Percentiles rank a stretch among this genome's conserved stretches.
Evolutionary conservation across 495 filamentous ascomycete species (phyloP).

Genomic region (Diplogelasinospora grovesii): DNA sequence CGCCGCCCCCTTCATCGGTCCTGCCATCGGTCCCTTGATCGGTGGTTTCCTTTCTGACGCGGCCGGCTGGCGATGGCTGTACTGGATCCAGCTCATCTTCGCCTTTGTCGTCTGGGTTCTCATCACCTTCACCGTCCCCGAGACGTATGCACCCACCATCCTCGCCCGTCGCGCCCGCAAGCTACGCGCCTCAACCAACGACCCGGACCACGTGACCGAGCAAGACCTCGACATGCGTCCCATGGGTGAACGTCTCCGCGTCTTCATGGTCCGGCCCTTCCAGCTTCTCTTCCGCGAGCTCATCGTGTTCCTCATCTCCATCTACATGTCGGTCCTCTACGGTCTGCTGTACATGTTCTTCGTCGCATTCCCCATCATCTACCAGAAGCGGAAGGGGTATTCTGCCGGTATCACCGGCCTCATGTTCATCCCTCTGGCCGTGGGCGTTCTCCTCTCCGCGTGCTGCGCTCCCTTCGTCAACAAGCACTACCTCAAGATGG

Average conservation of each 20-base stretch:
- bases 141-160: constrained; percentile 71
- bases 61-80: constrained; percentile 75
- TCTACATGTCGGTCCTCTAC: constrained; percentile 77
- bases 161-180: constrained; percentile 59
- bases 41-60: constrained; percentile 68
- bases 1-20: constrained; percentile 72
- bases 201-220: constrained; percentile 60
- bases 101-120: constrained; percentile 57
- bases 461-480: constrained; percentile 65
- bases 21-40: constrained; percentile 63
- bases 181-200: constrained; percentile 59
- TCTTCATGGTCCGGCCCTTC: constrained; percentile 71
- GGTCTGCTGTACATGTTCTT: constrained; percentile 82
- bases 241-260: constrained; percentile 51
- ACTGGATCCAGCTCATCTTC: constrained; percentile 75
- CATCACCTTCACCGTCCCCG: constrained; percentile 74
- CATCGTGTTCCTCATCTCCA: constrained; percentile 68
- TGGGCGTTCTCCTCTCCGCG: constrained; percentile 59
- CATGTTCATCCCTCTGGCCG: constrained; percentile 72
- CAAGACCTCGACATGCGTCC: constrained; percentile 64
- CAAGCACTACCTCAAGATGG: constrained; percentile 63
- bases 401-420: constrained; percentile 64
- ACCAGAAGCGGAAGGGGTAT: constrained; percentile 65
- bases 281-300: constrained; percentile 72
- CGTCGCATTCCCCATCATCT: constrained; percentile 74